phyloP scores from a whole-genome alignment of 2,329 filamentous ascomycete species.

The Penicillium polonicum region DNA sequence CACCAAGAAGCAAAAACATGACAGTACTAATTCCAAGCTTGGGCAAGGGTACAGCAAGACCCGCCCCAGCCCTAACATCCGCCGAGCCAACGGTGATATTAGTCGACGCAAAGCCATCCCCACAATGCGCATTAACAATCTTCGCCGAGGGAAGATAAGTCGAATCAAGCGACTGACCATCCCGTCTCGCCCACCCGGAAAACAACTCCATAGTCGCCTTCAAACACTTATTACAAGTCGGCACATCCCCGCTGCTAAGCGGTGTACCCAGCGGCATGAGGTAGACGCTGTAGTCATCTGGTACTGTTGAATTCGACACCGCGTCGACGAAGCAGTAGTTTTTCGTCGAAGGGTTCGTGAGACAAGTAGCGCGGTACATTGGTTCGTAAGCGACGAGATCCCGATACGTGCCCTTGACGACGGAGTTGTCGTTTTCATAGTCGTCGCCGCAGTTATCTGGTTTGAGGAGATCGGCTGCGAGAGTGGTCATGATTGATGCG shows the following conservation, averaged over 20 bases:
- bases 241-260: constrained; percentile 61
- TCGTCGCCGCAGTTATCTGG: constrained; percentile 69
- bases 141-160: constrained; percentile 71
- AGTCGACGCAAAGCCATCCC: constrained; percentile 53
- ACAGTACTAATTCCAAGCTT: constrained; percentile 1
- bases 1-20: constrained; percentile 8
- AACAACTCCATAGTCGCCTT: constrained; percentile 80
- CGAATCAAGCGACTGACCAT: constrained; percentile 62
- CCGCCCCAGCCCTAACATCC: constrained; percentile 13
- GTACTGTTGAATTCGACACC: constrained; percentile 69
- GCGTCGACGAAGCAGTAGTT: constrained; percentile 81
- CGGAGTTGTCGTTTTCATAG: constrained; percentile 63
- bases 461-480: constrained; percentile 65
- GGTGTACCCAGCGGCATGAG: constrained; percentile 75
- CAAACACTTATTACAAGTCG: constrained; percentile 74
- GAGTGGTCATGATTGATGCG: constrained; percentile 59
- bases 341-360: constrained; percentile 63
- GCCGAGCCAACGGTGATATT: constrained; percentile 40
- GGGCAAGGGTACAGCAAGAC: constrained; percentile 6
- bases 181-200: constrained; percentile 65
- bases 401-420: constrained; percentile 71
- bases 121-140: constrained; percentile 67
- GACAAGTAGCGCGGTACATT: constrained; percentile 77
- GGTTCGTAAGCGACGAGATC: constrained; percentile 75
- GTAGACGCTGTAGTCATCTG: constrained; percentile 77